phyloP scores from a whole-genome alignment of 1,284 basidiomycete genomes.

The Rhodotorula sp. region DNA sequence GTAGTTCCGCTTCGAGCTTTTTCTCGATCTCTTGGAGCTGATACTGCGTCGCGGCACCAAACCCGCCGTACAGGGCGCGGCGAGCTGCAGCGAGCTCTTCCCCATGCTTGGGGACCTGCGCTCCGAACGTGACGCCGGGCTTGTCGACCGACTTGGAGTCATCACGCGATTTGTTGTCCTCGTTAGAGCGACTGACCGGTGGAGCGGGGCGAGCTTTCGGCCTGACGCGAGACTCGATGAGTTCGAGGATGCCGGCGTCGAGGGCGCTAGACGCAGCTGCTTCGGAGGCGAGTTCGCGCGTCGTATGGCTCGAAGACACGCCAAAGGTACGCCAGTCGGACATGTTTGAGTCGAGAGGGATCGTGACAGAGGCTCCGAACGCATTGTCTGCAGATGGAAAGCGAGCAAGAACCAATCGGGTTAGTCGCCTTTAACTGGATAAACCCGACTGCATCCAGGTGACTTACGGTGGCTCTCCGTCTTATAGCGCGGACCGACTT shows the following conservation, averaged over 20 bases:
- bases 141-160: not conserved
- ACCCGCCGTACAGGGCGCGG: slow-evolving; percentile 4
- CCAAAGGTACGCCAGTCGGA: slow-evolving; percentile 4
- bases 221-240: not conserved
- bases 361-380: slow-evolving; percentile 6
- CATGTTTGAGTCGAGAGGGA: not conserved
- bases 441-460: too few relatives aligned
- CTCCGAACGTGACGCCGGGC: not conserved
- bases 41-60: not conserved
- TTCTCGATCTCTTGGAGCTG: not conserved
- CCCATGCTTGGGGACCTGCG: not conserved
- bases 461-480: not conserved
- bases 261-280: slow-evolving; percentile 4
- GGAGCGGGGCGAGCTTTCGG: not conserved
- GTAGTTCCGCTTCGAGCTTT: not conserved
- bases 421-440: too few relatives aligned
- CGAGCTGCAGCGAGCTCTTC: not conserved
- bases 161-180: too few relatives aligned
- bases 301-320: not conserved
- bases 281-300: not conserved
- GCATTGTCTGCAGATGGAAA: not conserved
- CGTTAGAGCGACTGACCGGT: not conserved
- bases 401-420: not conserved
- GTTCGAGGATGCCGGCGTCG: slow-evolving; percentile 1
- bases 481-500: not conserved